Conservation (phyloP, 148 eudicot genomes). For the Fallopia convolvulus region DNA sequence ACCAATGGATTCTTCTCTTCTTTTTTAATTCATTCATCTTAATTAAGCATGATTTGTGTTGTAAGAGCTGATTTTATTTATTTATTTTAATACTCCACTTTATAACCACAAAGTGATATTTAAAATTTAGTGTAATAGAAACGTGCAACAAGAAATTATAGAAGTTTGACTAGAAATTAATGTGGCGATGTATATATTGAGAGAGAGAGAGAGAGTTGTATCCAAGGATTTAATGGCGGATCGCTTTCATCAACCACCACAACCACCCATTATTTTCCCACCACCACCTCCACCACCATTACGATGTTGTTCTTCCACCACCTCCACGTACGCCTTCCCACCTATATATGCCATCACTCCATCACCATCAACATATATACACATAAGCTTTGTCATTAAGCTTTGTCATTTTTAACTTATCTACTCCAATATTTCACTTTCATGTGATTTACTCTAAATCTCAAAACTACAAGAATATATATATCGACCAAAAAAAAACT, state of each 20-base stretch:
- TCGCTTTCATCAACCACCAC: neutral
- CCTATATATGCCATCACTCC: neutral
- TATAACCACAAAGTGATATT: neutral
- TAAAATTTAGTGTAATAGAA: neutral
- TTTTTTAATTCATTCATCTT: neutral
- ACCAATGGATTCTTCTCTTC: neutral
- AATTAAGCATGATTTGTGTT: slow-evolving; percentile 2
- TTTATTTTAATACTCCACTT: neutral
- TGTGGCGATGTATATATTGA: neutral
- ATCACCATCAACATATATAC: neutral
- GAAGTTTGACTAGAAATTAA: neutral
- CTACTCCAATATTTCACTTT: too few species aligned
- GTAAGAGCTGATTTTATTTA: neutral
- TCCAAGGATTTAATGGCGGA: neutral
- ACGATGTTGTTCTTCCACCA: neutral
- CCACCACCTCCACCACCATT: neutral
- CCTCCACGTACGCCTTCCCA: neutral
- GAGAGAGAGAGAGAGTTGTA: too few species aligned
- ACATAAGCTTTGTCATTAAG: too few species aligned
- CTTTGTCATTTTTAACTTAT: too few species aligned
- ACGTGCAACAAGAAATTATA: neutral
- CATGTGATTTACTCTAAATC: too few species aligned
- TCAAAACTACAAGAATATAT: too few species aligned
- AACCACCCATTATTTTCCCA: neutral
- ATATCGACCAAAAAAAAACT: too few species aligned